Base-by-base conservation (phyloP, 768 basidiomycete genomes). In the Nevesoporus exiguus region DNA sequence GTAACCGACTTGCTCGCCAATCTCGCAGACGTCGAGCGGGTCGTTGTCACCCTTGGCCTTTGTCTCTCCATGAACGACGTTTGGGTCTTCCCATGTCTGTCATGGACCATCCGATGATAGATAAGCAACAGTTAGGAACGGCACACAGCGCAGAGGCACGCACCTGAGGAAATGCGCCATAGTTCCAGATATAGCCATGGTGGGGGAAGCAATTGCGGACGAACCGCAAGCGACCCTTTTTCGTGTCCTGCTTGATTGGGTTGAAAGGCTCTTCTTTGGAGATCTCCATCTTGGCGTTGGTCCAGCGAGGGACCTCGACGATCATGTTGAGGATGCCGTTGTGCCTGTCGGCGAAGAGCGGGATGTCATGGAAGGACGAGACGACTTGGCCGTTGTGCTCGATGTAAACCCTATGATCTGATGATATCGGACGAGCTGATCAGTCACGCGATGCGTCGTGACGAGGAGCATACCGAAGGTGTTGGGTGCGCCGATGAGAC, bases 181-280 rank as follows among this genome's bases (percentile, higher is more conserved):
- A 99, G 82, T 99, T 99, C 97, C 97, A 99, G 80, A 99, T 94
- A 81, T 98, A 95, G 34, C 97, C 96, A 71, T 98, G 95, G 80
- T 99, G 97, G 63, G 97, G 97, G 90, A 99, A 99, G 76, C 97
- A 98, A 82, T 98, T 98, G 76, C 97, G 88, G 63, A 99, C 97
- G 74, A 81, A 98, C 66, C 97, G 90, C 73, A 98, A 77, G 68
- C 89, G 91, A 66, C 93, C 93, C 76, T 92, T 93, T 79, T 97
- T 98, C 73, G 90, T 87, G 73, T 98, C 96, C 78, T 99, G 97
- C 74, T 97, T 96, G 88, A 99, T 98, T 66, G 97, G 97, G 77
- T 99, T 99, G 85, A 98, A 93, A n/a, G 83, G 51, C 73, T 98
- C 96, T 66, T 97, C 94, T 76, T 97, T 99, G 74, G 82, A 96